A percentile compares a stretch with the other conserved stretches of the same genome.
phyloP scores from a whole-genome alignment of 371 early-diverging fungal species.

The Apophysomyces variabilis region DNA sequence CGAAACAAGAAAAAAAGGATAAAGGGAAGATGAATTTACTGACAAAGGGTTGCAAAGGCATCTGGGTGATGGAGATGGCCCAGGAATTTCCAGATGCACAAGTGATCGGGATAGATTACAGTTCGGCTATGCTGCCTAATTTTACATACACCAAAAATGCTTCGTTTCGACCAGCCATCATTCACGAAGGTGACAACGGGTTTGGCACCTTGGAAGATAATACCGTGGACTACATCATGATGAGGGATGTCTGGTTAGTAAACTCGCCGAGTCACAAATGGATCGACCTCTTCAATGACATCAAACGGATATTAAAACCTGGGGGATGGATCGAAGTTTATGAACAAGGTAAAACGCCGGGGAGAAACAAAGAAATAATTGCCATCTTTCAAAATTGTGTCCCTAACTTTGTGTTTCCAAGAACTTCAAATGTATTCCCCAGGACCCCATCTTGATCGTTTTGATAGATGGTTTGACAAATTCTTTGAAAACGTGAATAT shows the following conservation, averaged over 20 bases:
- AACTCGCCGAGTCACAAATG: constrained; percentile 35
- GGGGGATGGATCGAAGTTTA: constrained; percentile 33
- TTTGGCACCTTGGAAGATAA: constrained; percentile 29
- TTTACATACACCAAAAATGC: constrained; percentile 23
- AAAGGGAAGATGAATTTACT: not conserved
- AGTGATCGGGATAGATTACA: constrained; percentile 37
- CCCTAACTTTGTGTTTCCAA: not conserved
- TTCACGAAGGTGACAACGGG: constrained; percentile 29
- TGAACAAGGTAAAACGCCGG: constrained; percentile 18
- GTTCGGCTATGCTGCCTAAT: constrained; percentile 17
- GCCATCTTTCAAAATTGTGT: not conserved
- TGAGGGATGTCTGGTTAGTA: constrained; percentile 38
- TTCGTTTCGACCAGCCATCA: constrained; percentile 18
- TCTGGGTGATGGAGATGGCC: constrained; percentile 50
- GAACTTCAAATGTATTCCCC: constrained; percentile 19
- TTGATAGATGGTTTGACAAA: constrained; percentile 15
- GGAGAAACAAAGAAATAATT: not conserved
- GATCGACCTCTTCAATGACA: constrained; percentile 27
- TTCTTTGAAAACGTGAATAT: constrained; percentile 16
- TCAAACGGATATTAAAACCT: constrained; percentile 38
- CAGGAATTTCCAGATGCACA: constrained; percentile 32
- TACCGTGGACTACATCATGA: constrained; percentile 33
- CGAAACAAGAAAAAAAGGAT: not conserved
- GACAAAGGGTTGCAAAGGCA: constrained; percentile 16
- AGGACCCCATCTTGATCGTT: constrained; percentile 12